phyloP scores from a whole-genome alignment of 2,329 filamentous ascomycete species.

The Blumeria graminis region DNA sequence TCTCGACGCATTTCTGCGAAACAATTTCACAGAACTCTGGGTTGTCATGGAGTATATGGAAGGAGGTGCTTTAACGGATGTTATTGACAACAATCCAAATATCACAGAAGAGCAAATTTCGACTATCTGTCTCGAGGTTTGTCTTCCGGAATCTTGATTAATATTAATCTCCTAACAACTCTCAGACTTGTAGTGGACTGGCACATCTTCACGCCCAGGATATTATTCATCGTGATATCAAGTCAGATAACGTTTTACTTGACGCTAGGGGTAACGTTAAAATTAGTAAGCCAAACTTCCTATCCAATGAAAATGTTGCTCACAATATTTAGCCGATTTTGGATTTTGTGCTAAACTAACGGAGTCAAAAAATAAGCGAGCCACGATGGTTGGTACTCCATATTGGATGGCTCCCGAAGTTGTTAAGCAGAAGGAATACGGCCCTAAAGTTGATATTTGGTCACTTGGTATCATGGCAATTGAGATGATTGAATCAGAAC shows the following conservation, averaged over 20 bases:
- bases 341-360: slow-evolving; percentile 98
- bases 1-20: slow-evolving; percentile 84
- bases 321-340: slow-evolving; percentile 56
- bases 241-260: slow-evolving; percentile 92
- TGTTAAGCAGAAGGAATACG: slow-evolving; percentile 98
- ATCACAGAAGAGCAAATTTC: slow-evolving; percentile 96
- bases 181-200: slow-evolving; percentile 77
- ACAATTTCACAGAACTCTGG: slow-evolving; percentile 91
- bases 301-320: slow-evolving; percentile 9
- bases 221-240: slow-evolving; percentile 98
- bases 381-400: slow-evolving; percentile 95
- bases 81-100: slow-evolving; percentile 89
- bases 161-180: not conserved
- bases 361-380: slow-evolving; percentile 86
- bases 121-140: slow-evolving; percentile 86
- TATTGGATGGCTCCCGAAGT: slow-evolving; percentile 99
- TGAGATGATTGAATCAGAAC: slow-evolving; percentile 98
- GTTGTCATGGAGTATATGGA: slow-evolving; percentile 99
- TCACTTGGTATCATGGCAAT: slow-evolving; percentile 98
- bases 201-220: slow-evolving; percentile 87
- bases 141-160: slow-evolving; percentile 11
- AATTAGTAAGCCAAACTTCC: slow-evolving; percentile 44
- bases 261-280: slow-evolving; percentile 92
- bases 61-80: slow-evolving; percentile 86
- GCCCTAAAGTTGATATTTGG: slow-evolving; percentile 96